phyloP scores from a whole-genome alignment of 1,284 basidiomycete species.

The Leccinum huronense region DNA sequence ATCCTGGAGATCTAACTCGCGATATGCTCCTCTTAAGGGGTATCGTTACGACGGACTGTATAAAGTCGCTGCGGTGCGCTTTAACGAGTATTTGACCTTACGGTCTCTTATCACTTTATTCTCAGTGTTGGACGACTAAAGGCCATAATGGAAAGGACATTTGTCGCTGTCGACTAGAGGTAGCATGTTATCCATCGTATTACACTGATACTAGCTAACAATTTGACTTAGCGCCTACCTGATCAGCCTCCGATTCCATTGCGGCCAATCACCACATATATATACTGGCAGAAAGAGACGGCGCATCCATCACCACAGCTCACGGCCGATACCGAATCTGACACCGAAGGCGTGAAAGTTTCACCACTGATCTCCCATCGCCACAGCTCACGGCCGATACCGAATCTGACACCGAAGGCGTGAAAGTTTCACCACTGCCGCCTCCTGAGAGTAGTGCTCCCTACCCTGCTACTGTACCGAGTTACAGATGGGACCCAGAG shows the following conservation, averaged over 20 bases:
- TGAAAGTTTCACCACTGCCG: not conserved
- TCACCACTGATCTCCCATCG: not conserved
- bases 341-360: not conserved
- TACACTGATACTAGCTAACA: not conserved
- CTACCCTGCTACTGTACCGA: not conserved
- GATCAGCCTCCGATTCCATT: constrained; percentile 27
- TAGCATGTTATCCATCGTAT: constrained; percentile 1
- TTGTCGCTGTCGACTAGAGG: constrained; percentile 32
- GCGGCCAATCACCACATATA: constrained; percentile 1
- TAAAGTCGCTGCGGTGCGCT: constrained; percentile 19
- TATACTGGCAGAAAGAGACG: not conserved
- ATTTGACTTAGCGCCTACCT: constrained; percentile 25
- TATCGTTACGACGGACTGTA: constrained; percentile 32
- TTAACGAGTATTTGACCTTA: not conserved
- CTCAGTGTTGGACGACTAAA: constrained; percentile 24
- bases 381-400: not conserved
- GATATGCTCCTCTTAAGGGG: constrained; percentile 26
- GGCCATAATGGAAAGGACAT: constrained; percentile 19
- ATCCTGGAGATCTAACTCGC: constrained; percentile 20
- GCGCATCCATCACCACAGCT: not conserved
- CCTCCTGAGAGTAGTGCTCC: not conserved
- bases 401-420: not conserved
- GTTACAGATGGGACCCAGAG: constrained; percentile 18
- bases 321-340: not conserved
- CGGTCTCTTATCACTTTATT: not conserved